Evolutionary conservation across 495 filamentous ascomycete species (phyloP).

Genomic region (Penicillium longicatenatum): DNA sequence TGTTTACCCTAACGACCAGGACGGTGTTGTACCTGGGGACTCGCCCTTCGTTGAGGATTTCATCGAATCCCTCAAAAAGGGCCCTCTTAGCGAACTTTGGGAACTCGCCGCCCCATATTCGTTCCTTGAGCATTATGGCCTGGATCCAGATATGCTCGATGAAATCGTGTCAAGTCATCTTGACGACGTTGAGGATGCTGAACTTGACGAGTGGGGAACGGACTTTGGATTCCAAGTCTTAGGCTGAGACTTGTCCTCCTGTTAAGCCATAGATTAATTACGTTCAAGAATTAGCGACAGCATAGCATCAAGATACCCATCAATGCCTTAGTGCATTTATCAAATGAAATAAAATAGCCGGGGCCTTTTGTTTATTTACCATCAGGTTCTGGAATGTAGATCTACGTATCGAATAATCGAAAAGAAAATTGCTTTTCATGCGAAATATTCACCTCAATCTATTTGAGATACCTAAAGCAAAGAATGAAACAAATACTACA

Average conservation of each 20-base stretch:
- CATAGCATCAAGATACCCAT: not conserved
- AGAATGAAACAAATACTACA: slow-evolving; percentile 3
- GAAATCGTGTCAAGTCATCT: not conserved
- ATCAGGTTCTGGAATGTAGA: not conserved
- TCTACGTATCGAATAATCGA: not conserved
- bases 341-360: too few species aligned
- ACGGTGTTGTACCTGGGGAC: too few species aligned
- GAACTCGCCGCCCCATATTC: not conserved
- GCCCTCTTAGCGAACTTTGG: not conserved
- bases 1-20: too few species aligned
- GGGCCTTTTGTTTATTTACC: not conserved
- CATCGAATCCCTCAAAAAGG: not conserved
- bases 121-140: not conserved
- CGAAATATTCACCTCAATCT: slow-evolving; percentile 13
- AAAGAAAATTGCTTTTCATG: slow-evolving; percentile 5
- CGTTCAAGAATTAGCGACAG: not conserved
- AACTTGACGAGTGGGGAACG: not conserved
- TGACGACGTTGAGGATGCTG: not conserved
- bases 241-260: not conserved
- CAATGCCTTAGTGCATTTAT: not conserved
- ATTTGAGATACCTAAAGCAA: slow-evolving; percentile 13
- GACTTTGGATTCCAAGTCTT: not conserved
- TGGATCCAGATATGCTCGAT: not conserved
- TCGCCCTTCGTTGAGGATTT: too few species aligned
- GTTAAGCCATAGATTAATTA: not conserved